These are phyloP conservation scores for Thermoascus crustaceus DNA, from an alignment of 2,329 filamentous ascomycete genomes.

Conservation along the genomic window DNA sequence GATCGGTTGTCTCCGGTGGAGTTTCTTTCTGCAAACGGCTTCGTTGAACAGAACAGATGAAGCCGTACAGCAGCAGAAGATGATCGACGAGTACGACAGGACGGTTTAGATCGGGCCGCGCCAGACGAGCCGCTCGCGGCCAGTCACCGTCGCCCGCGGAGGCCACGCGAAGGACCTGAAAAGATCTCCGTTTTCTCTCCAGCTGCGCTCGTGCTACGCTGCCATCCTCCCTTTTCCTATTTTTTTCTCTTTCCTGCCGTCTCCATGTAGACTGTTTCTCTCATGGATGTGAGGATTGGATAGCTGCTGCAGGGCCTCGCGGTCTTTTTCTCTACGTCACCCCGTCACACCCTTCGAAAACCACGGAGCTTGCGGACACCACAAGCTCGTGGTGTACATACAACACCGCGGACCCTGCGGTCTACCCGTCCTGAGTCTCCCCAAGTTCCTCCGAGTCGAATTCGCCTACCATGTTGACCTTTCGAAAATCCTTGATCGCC, in stretches of 20 bases:
- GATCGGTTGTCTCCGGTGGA: no score
- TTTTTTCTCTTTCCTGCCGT: neutral
- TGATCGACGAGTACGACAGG: no score
- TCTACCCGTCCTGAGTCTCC: neutral
- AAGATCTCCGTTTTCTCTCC: no score
- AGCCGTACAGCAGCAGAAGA: no score
- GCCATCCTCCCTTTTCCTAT: neutral
- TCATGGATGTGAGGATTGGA: conserved; percentile 1
- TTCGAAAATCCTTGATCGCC: conserved; percentile 64
- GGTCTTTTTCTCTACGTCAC: neutral
- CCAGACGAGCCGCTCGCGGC: no score
- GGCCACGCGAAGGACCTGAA: no score
- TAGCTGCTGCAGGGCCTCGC: neutral
- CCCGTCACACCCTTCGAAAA: neutral
- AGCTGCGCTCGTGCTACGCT: no score
- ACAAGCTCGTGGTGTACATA: conserved; percentile 13
- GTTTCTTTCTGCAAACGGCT: no score
- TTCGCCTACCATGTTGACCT: conserved; percentile 59
- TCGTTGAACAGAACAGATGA: no score
- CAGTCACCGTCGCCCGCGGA: no score
- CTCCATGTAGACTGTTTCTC: neutral
- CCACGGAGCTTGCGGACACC: conserved; percentile 10
- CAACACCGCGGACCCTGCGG: no score
- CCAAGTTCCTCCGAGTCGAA: conserved; percentile 4
- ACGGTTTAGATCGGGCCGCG: no score